Evolutionary conservation across 805 yeast species (phyloP).

Genomic region (Sungouiella blattae): DNA sequence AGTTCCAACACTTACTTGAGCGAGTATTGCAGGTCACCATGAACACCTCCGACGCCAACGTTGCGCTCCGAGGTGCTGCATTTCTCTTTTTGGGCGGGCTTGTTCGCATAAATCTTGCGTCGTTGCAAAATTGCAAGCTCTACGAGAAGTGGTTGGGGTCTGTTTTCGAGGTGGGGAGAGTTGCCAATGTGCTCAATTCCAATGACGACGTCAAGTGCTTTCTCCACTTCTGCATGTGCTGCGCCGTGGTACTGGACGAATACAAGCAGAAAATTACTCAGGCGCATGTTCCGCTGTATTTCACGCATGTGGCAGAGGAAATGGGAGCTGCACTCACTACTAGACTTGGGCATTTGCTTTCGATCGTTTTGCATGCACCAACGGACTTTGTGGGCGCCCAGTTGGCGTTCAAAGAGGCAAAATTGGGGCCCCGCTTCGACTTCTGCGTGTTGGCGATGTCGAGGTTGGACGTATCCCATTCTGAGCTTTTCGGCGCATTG

Average conservation of each 20-base stretch:
- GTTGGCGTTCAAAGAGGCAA: not conserved
- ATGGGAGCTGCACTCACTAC: not conserved
- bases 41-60: constrained; percentile 11
- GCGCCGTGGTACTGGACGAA: not conserved
- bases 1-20: constrained; percentile 24
- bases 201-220: not conserved
- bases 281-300: not conserved
- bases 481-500: not conserved
- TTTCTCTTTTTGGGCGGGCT: constrained; percentile 14
- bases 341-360: not conserved
- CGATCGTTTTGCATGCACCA: not conserved
- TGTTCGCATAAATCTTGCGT: constrained; percentile 1
- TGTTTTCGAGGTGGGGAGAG: constrained; percentile 20
- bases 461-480: not conserved
- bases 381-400: not conserved
- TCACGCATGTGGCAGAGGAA: not conserved
- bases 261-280: not conserved
- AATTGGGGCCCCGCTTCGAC: not conserved
- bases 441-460: not conserved
- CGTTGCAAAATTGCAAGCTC: constrained; percentile 6
- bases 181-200: not conserved
- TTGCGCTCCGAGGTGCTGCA: constrained; percentile 12
- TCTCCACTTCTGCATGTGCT: not conserved
- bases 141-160: constrained; percentile 19
- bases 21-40: constrained; percentile 24